Evolutionary conservation across 2,329 filamentous ascomycete species (phyloP).

Genomic region (Fusarium tricinctum): DNA sequence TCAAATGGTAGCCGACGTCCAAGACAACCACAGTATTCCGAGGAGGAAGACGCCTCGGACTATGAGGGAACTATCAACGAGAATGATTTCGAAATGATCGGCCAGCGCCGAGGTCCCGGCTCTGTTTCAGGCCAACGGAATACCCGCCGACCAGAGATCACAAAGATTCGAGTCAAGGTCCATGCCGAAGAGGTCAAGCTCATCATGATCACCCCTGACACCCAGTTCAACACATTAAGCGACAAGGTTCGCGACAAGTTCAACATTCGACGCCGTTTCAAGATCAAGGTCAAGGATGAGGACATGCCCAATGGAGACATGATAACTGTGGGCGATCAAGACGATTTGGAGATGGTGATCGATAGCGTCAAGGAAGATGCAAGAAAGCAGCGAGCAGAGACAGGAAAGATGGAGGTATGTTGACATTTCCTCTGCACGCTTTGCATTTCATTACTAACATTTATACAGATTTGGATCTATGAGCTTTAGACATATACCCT

Average conservation of each 20-base stretch:
- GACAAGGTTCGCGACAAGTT: conserved; percentile 90
- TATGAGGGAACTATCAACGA: conserved; percentile 77
- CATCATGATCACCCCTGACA: conserved; percentile 82
- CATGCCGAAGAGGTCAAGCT: conserved; percentile 93
- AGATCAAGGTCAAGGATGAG: conserved; percentile 90
- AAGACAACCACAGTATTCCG: conserved; percentile 74
- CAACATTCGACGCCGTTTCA: conserved; percentile 80
- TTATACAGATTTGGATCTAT: conserved; percentile 63
- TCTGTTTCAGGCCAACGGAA: conserved; percentile 67
- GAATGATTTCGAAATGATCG: conserved; percentile 84
- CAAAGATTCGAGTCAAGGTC: conserved; percentile 90
- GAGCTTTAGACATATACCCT: conserved; percentile 55
- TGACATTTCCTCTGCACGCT: not conserved
- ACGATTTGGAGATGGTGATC: conserved; percentile 92
- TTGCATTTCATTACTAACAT: conserved; percentile 45
- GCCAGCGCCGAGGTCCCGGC: conserved; percentile 60
- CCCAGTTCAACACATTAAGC: conserved; percentile 83
- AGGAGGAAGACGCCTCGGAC: conserved; percentile 85
- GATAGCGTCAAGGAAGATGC: conserved; percentile 76
- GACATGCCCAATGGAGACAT: conserved; percentile 83
- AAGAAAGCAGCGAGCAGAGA: conserved; percentile 80
- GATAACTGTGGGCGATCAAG: conserved; percentile 97
- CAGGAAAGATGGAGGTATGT: conserved; percentile 95
- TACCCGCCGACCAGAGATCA: conserved; percentile 75
- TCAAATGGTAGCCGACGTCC: conserved; percentile 55